Conservation (phyloP, 441 rosid genomes). For the Theobroma grandiflorum region DNA sequence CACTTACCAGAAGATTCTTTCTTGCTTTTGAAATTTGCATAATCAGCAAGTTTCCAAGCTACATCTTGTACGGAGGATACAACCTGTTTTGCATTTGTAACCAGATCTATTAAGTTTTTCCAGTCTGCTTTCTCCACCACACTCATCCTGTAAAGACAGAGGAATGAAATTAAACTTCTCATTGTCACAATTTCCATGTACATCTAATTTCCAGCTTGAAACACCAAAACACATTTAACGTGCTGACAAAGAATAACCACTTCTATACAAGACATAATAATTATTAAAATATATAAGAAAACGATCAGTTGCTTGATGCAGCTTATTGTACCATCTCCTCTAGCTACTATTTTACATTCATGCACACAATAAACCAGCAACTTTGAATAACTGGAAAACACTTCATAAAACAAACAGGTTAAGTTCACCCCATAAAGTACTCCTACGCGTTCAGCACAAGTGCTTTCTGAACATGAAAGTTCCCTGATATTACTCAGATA, state of each 20-base stretch:
- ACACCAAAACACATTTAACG: neutral
- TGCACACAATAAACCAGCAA: neutral
- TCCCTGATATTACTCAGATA: neutral
- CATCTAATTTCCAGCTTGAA: neutral
- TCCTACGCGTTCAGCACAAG: neutral
- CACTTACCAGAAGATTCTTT: conserved; percentile 57
- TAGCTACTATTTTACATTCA: neutral
- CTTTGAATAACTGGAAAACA: neutral
- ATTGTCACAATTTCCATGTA: neutral
- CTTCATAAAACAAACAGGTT: neutral
- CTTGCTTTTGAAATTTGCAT: conserved; percentile 67
- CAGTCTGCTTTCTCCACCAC: conserved; percentile 87
- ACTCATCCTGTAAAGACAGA: conserved; percentile 66
- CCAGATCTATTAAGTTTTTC: conserved; percentile 75
- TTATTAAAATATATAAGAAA: neutral
- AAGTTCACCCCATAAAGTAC: neutral
- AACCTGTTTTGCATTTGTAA: conserved; percentile 88
- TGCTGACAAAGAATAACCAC: neutral
- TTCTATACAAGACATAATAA: neutral
- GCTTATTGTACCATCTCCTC: neutral
- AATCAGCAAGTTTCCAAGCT: conserved; percentile 84
- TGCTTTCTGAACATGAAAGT: neutral
- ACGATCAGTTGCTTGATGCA: conserved; percentile 5
- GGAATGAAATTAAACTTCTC: conserved; percentile 15
- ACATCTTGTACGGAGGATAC: conserved; percentile 91